Evolutionary conservation across 164 flowering plant genomes (phyloP), one percentile per base, ranked within the genome.

Genomic region (Vitis rupestris): DNA sequence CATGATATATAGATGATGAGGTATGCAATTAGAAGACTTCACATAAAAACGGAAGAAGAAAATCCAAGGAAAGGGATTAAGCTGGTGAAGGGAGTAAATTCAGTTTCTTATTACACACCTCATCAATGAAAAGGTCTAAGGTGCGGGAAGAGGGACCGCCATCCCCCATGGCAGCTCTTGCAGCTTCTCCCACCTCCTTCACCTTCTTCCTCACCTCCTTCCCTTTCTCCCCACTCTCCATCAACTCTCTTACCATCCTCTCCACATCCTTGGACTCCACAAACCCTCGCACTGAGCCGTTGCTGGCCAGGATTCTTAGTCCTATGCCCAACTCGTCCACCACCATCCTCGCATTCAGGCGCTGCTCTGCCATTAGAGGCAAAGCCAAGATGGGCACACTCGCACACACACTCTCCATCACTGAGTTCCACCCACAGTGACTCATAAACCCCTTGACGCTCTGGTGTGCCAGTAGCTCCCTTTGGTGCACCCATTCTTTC

Each of bases 361-460:
- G 79, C 69, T 87, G 92, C 69, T 87, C 92, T 15, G 89, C 89
- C 86, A 81, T 71, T 74, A 86, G 31, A 6, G 92, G 92, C 85
- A 82, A 83, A 1, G 85, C 87, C 16, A 85, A 69, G 0, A 85
- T 79, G 27, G 89, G 89, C 19, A 85, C 89, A 29, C 72, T 77
- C 0, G 84, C 81, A 63, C 82, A 78, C 8, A 87, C 67, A 54
- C 85, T 82, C 75, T 87, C 92, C 68, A 80, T 7, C 11, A 78
- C 76, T 0, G 91, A 85, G 68, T 84, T 86, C 90, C 87, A 86
- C 7, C 89, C 92, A 50, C 90, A 87, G 71, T 89, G 93, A 59
- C 88, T 85, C 55, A 89, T 15, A 52, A 87, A 87, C 50, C 89
- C 93, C 31, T 62, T 6, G 1, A 89, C 86, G 4, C 80, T 62